Evolutionary conservation across 306 rosid genomes (phyloP).

Genomic region (Macrotyloma uniflorum): DNA sequence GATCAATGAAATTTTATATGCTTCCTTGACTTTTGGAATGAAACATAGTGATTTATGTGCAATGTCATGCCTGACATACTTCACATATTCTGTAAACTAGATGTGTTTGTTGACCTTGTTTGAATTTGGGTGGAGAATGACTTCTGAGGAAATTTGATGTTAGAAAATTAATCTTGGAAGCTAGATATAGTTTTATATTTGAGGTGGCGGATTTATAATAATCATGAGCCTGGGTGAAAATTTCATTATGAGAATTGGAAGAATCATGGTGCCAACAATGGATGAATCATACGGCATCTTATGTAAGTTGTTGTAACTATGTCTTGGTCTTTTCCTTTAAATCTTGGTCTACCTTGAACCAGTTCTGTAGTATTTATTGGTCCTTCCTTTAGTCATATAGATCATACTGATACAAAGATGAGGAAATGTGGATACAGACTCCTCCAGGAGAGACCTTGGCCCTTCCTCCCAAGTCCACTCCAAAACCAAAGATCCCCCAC

Average conservation of each 20-base stretch:
- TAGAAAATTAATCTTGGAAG: not conserved
- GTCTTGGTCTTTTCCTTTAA: not conserved
- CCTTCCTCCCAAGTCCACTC: not conserved
- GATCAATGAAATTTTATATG: not conserved
- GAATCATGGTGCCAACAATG: not conserved
- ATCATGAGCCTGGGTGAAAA: not conserved
- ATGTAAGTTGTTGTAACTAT: not conserved
- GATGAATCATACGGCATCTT: not conserved
- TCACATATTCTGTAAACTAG: not conserved
- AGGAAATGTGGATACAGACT: not conserved
- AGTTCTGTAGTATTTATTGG: not conserved
- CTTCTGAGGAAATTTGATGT: not conserved
- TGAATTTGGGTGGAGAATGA: not conserved
- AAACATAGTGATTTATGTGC: conserved; percentile 6
- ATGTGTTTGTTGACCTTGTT: not conserved
- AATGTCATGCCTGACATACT: not conserved
- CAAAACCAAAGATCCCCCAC: not conserved
- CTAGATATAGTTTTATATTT: not conserved
- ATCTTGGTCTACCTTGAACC: not conserved
- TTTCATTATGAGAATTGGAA: not conserved
- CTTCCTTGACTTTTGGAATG: conserved; percentile 23
- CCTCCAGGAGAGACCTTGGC: not conserved
- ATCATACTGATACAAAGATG: not conserved
- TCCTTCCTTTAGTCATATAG: not conserved
- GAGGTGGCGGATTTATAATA: conserved; percentile 1